phyloP scores from a whole-genome alignment of 1,284 basidiomycete species.

The Chalciporus sp. region DNA sequence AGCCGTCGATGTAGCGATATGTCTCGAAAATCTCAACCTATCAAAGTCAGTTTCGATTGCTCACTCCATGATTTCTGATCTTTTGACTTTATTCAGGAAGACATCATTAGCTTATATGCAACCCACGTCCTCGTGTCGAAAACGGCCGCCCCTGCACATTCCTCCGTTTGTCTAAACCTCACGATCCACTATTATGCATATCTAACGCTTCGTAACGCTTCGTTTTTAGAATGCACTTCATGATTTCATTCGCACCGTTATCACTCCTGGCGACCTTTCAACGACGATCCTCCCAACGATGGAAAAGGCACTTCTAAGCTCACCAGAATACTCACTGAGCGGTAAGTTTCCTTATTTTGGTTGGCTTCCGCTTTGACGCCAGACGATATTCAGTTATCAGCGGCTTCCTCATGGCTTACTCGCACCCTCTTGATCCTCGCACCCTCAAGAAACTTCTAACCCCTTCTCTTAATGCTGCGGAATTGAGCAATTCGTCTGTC shows the following conservation, averaged over 20 bases:
- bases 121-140: conserved; percentile 61
- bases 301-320: conserved; percentile 74
- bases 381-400: conserved; percentile 45
- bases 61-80: not conserved
- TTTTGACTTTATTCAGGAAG: conserved; percentile 39
- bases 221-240: conserved; percentile 48
- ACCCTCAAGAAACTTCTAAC: conserved; percentile 67
- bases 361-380: not conserved
- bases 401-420: conserved; percentile 60
- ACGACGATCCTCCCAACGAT: conserved; percentile 60
- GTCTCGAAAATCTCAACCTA: conserved; percentile 46
- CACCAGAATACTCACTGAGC: conserved; percentile 69
- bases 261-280: conserved; percentile 55
- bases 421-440: conserved; percentile 53
- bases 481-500: conserved; percentile 73
- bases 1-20: conserved; percentile 61
- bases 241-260: conserved; percentile 60
- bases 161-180: conserved; percentile 42
- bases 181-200: conserved; percentile 8
- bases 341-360: conserved; percentile 40
- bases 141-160: conserved; percentile 49
- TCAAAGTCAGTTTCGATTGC: conserved; percentile 20
- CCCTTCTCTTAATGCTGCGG: conserved; percentile 69
- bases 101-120: conserved; percentile 55
- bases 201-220: conserved; percentile 11